Percentiles rank a stretch among this genome's conserved stretches.
Conservation (phyloP, 345 rosid species). For the Eucalyptus marginata region DNA sequence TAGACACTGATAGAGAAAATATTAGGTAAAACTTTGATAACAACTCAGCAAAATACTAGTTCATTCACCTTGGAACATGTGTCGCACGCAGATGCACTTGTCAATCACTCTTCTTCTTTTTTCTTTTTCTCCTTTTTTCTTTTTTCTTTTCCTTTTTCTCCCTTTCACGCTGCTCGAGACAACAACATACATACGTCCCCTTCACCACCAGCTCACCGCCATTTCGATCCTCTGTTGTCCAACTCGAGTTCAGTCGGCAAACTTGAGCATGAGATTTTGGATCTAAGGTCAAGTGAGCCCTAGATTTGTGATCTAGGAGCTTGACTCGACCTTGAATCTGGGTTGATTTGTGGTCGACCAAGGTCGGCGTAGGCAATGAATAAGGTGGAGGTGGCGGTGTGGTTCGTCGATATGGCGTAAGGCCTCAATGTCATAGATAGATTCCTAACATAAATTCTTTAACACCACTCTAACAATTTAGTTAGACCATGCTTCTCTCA, state of each 20-base stretch:
- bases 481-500: not conserved
- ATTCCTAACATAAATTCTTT: not conserved
- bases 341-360: too few relatives aligned
- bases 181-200: fast-evolving
- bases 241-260: fast-evolving
- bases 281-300: too few relatives aligned
- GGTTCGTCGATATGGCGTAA: fast-evolving
- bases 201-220: fast-evolving
- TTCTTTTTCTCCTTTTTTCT: too few relatives aligned
- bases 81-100: not conserved
- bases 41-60: fast-evolving
- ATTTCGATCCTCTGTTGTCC: fast-evolving
- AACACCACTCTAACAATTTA: not conserved
- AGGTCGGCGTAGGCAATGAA: too few relatives aligned
- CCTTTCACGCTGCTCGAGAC: fast-evolving
- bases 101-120: too few relatives aligned
- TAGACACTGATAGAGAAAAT: too few relatives aligned
- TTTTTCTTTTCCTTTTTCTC: too few relatives aligned
- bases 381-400: too few relatives aligned
- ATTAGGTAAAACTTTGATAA: fast-evolving
- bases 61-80: constrained; percentile 18
- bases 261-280: too few relatives aligned
- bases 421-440: not conserved
- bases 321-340: fast-evolving
- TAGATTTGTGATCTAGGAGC: too few relatives aligned